Base-by-base conservation (phyloP, 2,329 filamentous ascomycete genomes). In the Thelonectria discophora region DNA sequence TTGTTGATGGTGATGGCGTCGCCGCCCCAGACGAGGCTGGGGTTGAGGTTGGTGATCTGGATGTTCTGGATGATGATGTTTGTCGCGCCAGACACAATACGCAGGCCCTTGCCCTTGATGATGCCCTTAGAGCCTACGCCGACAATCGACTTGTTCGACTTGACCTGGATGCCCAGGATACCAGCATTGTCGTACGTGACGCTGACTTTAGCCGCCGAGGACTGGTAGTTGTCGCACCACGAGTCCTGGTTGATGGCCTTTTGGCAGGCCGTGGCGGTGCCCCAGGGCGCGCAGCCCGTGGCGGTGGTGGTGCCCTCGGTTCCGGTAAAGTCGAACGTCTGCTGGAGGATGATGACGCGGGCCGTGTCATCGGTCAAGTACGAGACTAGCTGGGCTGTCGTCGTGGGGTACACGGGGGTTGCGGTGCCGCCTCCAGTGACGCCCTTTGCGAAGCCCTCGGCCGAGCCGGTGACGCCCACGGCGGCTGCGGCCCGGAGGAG, bases 61-160 rank as follows among this genome's bases (percentile, higher is more conserved):
- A 86, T 76, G 74, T 85, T 87, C 78, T 86, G 86, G 72, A 88
- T 83, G 70, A 88, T 88, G 72, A 89, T 76, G 73, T 88, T 87
- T 62, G 69, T 74, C 71, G 73, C 80, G 18, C 78, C 79, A 55
- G 76, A 77, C 56, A 78, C 76, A 17, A 85, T 78, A 27, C 82
- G 80, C 20, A 86, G 74, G 62, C 85, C 85, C 77, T 86, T 86
- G 68, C 85, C 85, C 71, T 81, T 82, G 72, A 88, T 86, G 34
- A 86, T 72, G 72, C 84, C 85, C 65, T 77, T 77, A 67, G 71
- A 75, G 54, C 85, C 85, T 60, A 79, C 74, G 17, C 86, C 86
- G 39, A 88, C 72, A 58, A 88, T 67, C 21, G 80, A 82, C 79
- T 88, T 88, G 81, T 88, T 83, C 64, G 82, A 85, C 30, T 74